phyloP scores from a whole-genome alignment of 2,329 filamentous ascomycete genomes.

The Didymella segeticola region DNA sequence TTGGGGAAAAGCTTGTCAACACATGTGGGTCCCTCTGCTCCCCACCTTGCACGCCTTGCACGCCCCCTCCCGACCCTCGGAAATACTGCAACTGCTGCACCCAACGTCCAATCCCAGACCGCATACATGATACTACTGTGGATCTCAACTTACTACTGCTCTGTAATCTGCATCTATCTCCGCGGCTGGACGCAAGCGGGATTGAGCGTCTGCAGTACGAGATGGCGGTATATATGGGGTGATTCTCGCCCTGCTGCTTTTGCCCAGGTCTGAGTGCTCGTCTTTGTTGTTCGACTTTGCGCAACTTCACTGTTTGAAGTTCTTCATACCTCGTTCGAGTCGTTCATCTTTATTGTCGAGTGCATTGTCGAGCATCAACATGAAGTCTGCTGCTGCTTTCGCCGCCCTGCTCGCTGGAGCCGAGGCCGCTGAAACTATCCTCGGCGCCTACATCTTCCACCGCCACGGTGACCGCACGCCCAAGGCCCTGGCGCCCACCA shows the following conservation, averaged over 20 bases:
- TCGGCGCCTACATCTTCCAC: constrained; percentile 86
- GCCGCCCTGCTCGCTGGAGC: constrained; percentile 35
- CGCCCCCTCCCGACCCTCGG: constrained; percentile 30
- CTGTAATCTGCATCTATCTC: constrained; percentile 19
- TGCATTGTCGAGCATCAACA: no score
- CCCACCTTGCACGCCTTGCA: constrained; percentile 32
- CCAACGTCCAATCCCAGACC: constrained; percentile 11
- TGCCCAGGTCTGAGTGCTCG: constrained; percentile 11
- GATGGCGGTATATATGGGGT: constrained; percentile 8
- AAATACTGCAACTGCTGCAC: constrained; percentile 19
- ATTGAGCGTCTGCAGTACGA: constrained; percentile 23
- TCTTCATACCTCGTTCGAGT: no score
- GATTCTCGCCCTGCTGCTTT: constrained; percentile 3
- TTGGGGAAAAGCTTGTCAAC: constrained; percentile 25
- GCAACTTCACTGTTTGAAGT: no score
- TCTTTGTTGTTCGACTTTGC: constrained; percentile 1
- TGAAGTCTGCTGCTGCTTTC: constrained; percentile 35
- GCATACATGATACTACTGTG: background rate
- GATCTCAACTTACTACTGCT: constrained; percentile 16
- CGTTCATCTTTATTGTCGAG: no score
- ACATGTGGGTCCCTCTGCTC: constrained; percentile 19
- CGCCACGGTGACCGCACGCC: constrained; percentile 88
- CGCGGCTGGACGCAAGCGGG: constrained; percentile 20
- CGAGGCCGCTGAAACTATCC: constrained; percentile 67
- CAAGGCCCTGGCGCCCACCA: constrained; percentile 74